These are phyloP conservation scores for Trypethelium eluteriae DNA, from an alignment of 495 filamentous ascomycete genomes.

Conservation along the genomic window DNA sequence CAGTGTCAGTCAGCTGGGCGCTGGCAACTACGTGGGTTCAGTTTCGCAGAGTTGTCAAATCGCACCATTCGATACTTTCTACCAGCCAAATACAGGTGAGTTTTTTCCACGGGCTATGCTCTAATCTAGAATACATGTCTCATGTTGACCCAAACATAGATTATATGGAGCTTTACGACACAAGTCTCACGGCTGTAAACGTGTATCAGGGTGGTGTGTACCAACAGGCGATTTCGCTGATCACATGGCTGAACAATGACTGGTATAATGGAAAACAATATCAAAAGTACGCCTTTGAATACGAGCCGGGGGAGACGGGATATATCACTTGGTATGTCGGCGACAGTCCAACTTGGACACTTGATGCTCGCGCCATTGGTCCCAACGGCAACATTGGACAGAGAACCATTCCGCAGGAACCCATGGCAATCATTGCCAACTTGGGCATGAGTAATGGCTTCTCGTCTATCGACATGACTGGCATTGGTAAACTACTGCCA, in stretches of 20 bases:
- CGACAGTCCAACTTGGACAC: constrained; percentile 55
- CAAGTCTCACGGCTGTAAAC: constrained; percentile 54
- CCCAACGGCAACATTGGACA: constrained; percentile 71
- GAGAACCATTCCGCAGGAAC: constrained; percentile 60
- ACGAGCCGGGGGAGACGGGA: constrained; percentile 54
- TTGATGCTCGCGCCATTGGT: constrained; percentile 56
- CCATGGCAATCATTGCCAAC: constrained; percentile 62
- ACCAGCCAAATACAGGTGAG: constrained; percentile 61
- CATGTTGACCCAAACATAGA: constrained; percentile 31
- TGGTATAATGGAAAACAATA: constrained; percentile 72
- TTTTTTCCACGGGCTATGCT: constrained; percentile 11
- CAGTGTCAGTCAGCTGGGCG: constrained; percentile 49
- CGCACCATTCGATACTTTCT: constrained; percentile 71
- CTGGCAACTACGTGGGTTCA: constrained; percentile 45
- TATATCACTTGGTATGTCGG: constrained; percentile 64
- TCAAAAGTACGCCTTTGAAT: constrained; percentile 67
- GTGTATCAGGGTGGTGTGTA: constrained; percentile 58
- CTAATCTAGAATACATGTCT: not conserved
- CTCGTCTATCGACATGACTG: constrained; percentile 50
- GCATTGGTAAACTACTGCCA: constrained; percentile 51
- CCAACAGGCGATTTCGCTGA: constrained; percentile 66
- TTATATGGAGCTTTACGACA: constrained; percentile 57
- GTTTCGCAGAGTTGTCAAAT: constrained; percentile 67
- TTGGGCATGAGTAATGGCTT: constrained; percentile 68
- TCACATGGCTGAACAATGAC: constrained; percentile 63